phyloP scores from a whole-genome alignment of 2,329 filamentous ascomycete species.

The Emergomyces orientalis region DNA sequence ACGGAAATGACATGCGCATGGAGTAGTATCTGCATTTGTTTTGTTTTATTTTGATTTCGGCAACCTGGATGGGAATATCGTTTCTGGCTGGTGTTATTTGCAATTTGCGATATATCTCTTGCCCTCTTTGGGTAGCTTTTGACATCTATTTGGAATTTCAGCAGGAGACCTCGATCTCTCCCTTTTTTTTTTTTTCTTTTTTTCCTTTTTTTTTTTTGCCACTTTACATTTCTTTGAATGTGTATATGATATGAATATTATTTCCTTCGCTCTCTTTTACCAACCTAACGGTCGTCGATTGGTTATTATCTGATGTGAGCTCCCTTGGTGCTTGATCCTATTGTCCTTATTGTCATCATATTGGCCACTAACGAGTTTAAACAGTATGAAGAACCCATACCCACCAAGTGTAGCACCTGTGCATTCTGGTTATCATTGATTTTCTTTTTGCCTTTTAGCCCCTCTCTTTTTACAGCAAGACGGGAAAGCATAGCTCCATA shows the following conservation, averaged over 20 bases:
- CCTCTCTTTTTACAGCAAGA: background rate
- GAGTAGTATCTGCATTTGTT: background rate
- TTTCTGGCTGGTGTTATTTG: background rate
- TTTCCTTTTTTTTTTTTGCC: background rate
- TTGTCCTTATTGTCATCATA: background rate
- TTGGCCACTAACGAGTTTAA: background rate
- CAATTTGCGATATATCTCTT: background rate
- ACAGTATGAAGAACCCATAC: background rate
- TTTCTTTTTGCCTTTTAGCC: background rate
- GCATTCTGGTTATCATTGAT: background rate
- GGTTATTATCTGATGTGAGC: background rate
- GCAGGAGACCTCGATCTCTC: background rate
- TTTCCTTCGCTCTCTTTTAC: background rate
- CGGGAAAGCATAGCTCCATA: too few species aligned
- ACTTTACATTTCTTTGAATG: background rate
- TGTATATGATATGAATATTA: background rate
- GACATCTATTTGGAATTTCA: background rate
- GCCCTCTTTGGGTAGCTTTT: background rate
- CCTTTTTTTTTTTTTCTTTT: background rate
- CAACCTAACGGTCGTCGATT: background rate
- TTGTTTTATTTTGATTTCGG: background rate
- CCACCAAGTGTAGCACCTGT: background rate
- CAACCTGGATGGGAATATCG: background rate
- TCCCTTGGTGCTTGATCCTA: background rate
- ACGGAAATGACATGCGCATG: background rate